These are phyloP conservation scores for Lachnellula subtilissima DNA, from an alignment of 2,329 filamentous ascomycete genomes.

Conservation along the genomic window DNA sequence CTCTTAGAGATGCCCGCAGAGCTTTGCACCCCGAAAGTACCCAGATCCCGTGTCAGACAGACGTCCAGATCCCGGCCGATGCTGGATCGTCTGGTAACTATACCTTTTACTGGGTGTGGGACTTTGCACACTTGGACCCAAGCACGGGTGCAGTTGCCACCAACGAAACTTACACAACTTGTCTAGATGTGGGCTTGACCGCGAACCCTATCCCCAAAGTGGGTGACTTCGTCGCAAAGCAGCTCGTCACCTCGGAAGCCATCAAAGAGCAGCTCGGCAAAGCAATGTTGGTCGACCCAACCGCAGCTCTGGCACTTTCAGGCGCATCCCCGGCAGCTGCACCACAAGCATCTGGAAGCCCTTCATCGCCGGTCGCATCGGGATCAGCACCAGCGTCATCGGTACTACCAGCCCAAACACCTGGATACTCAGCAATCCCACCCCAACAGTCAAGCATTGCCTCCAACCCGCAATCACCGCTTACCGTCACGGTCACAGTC, in stretches of 20 bases:
- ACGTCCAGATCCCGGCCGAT: constrained; percentile 68
- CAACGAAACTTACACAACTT: constrained; percentile 55
- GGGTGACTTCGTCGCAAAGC: background rate
- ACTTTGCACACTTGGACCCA: constrained; percentile 66
- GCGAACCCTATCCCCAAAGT: constrained; percentile 10
- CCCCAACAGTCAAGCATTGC: background rate
- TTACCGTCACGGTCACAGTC: constrained; percentile 38
- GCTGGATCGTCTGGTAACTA: constrained; percentile 59
- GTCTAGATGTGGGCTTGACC: constrained; percentile 44
- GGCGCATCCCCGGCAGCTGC: background rate
- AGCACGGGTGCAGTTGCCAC: constrained; percentile 40
- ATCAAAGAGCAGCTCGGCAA: constrained; percentile 6
- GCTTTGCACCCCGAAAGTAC: constrained; percentile 44
- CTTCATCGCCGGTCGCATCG: background rate
- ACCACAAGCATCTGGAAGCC: background rate
- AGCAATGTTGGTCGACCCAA: constrained; percentile 7
- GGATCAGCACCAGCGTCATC: constrained; percentile 4
- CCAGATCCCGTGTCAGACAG: constrained; percentile 74
- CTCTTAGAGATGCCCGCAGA: constrained; percentile 56
- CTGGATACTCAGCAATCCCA: constrained; percentile 2
- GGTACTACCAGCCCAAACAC: background rate
- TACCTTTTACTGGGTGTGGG: constrained; percentile 95
- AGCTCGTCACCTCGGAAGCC: background rate
- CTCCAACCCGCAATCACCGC: constrained; percentile 7
- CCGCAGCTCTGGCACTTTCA: background rate